Evolutionary conservation across 2,329 filamentous ascomycete genomes (phyloP).

Genomic region (Cladosporium colombiae): DNA sequence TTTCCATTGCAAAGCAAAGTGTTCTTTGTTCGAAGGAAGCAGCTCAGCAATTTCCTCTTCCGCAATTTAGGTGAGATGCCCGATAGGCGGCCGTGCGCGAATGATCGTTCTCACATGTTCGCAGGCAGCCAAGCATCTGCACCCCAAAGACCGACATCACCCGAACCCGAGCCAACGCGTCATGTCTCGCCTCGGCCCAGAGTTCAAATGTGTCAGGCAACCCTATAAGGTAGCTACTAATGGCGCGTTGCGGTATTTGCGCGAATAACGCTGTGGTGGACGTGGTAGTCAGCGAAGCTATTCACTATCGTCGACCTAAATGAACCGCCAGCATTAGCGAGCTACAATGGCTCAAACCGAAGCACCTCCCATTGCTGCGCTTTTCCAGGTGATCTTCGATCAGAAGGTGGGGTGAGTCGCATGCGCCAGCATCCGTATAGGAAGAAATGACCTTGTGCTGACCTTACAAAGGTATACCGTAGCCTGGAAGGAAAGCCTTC

Average conservation of each 20-base stretch:
- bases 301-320: background rate
- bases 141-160: constrained; percentile 11
- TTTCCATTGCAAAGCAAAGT: background rate
- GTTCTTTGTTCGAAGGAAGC: background rate
- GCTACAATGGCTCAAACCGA: constrained; percentile 19
- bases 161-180: background rate
- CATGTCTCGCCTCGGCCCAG: constrained; percentile 18
- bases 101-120: constrained; percentile 1
- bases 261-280: background rate
- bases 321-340: background rate
- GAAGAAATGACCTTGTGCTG: background rate
- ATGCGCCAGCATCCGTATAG: background rate
- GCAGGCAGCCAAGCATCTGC: background rate
- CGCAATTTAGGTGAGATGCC: background rate
- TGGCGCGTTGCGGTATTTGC: background rate
- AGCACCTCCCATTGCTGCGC: constrained; percentile 36
- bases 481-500: constrained; percentile 75
- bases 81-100: background rate
- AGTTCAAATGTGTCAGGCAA: constrained; percentile 3
- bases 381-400: constrained; percentile 41
- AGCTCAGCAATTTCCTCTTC: constrained; percentile 9
- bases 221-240: constrained; percentile 2
- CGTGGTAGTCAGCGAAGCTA: background rate
- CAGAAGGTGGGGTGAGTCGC: constrained; percentile 40
- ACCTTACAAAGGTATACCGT: constrained; percentile 67